Evolutionary conservation across 2,329 filamentous ascomycete genomes (phyloP).

Genomic region (Colletotrichum graminicola): DNA sequence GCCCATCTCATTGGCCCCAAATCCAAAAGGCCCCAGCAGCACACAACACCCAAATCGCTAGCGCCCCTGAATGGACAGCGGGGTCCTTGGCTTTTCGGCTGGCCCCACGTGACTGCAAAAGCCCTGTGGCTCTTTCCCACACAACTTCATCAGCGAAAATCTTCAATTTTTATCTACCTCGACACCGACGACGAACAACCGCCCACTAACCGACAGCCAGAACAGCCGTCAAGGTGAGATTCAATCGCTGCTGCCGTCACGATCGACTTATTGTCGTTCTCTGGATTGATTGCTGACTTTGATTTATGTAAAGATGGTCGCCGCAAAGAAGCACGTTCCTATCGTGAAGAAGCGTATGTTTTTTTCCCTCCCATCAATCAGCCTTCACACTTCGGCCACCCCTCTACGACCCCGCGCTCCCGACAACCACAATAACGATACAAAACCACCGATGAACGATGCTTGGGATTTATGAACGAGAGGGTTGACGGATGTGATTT

Average conservation of each 20-base stretch:
- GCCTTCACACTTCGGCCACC: constrained; percentile 7
- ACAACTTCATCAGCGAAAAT: not conserved
- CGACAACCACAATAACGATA: constrained; percentile 20
- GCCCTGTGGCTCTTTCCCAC: constrained; percentile 6
- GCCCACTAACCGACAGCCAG: constrained; percentile 51
- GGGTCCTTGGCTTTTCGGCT: too few relatives aligned
- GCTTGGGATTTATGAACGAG: constrained; percentile 28
- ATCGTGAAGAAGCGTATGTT: constrained; percentile 99
- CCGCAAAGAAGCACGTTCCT: constrained; percentile 98
- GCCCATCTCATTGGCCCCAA: too few relatives aligned
- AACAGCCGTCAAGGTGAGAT: constrained; percentile 58
- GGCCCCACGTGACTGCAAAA: constrained; percentile 1
- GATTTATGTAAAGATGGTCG: constrained; percentile 81
- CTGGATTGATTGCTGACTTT: constrained; percentile 48
- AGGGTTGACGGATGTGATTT: constrained; percentile 54
- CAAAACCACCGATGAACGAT: constrained; percentile 32
- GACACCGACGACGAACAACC: constrained; percentile 25
- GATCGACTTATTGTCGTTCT: constrained; percentile 24
- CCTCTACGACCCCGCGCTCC: constrained; percentile 34
- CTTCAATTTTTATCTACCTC: too few relatives aligned
- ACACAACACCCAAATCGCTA: too few relatives aligned
- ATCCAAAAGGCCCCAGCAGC: too few relatives aligned
- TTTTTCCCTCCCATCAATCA: constrained; percentile 44
- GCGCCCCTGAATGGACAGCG: too few relatives aligned
- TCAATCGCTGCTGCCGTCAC: constrained; percentile 35